A percentile compares a stretch with the other conserved stretches of the same genome.
Evolutionary conservation across 495 filamentous ascomycete species (phyloP).

Genomic region (Hypoxylon intermedium): DNA sequence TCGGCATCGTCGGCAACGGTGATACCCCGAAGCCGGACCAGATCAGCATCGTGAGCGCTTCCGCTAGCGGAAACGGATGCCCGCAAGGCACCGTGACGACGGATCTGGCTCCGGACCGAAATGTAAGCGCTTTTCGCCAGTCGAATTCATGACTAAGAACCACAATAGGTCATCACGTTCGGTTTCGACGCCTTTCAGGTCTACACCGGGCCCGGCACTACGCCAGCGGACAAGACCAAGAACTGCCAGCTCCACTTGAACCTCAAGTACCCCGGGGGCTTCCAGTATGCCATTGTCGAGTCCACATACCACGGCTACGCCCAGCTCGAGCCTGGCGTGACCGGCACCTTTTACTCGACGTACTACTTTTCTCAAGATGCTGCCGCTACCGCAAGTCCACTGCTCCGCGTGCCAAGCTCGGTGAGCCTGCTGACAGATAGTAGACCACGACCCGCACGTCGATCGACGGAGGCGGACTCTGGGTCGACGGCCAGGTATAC

Average conservation of each 20-base stretch:
- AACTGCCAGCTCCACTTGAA: slow-evolving; percentile 67
- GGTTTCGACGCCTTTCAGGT: slow-evolving; percentile 65
- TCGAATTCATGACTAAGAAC: slow-evolving; percentile 8
- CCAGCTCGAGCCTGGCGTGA: slow-evolving; percentile 59
- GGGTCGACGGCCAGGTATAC: slow-evolving; percentile 60
- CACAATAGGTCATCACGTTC: slow-evolving; percentile 60
- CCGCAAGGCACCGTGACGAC: slow-evolving; percentile 59
- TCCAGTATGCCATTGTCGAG: slow-evolving; percentile 63
- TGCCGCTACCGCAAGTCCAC: slow-evolving; percentile 45
- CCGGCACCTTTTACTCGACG: slow-evolving; percentile 61
- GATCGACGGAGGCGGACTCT: slow-evolving; percentile 56
- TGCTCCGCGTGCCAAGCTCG: too few relatives aligned
- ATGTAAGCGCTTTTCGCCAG: slow-evolving; percentile 44
- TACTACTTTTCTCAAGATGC: slow-evolving; percentile 65
- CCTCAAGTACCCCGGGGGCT: slow-evolving; percentile 65
- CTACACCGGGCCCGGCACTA: slow-evolving; percentile 59
- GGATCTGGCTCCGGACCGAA: slow-evolving; percentile 59
- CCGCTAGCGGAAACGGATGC: slow-evolving; percentile 67
- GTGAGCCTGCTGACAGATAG: too few relatives aligned
- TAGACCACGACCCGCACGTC: slow-evolving; percentile 58
- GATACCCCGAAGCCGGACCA: slow-evolving; percentile 48
- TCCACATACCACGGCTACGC: slow-evolving; percentile 66
- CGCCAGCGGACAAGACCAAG: slow-evolving; percentile 54
- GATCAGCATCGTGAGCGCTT: slow-evolving; percentile 61
- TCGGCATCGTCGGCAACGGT: slow-evolving; percentile 43